phyloP scores from a whole-genome alignment of 768 basidiomycete genomes.

The Psilocybe tampanensis region DNA sequence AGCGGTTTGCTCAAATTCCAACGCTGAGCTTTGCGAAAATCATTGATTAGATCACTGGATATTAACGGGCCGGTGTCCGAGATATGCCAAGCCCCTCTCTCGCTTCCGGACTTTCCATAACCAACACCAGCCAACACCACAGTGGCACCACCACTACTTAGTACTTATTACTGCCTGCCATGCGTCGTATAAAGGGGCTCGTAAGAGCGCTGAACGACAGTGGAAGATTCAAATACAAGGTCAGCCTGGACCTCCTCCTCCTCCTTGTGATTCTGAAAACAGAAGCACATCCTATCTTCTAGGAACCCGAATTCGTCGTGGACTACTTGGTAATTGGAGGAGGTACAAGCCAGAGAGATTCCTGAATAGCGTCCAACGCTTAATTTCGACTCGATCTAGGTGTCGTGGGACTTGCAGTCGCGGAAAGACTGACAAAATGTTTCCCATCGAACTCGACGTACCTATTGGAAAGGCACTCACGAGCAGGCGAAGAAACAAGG shows the following conservation, averaged over 20 bases:
- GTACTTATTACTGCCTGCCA: no score
- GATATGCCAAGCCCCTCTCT: no score
- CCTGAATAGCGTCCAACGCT: background rate
- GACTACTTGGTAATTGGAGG: constrained; percentile 91
- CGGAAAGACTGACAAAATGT: constrained; percentile 65
- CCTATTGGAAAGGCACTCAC: constrained; percentile 76
- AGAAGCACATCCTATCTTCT: background rate
- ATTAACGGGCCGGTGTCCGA: background rate
- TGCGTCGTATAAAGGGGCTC: constrained; percentile 49
- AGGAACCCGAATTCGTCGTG: constrained; percentile 71
- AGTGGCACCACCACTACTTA: no score
- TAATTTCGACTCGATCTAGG: constrained; percentile 40
- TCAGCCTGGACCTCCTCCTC: constrained; percentile 22
- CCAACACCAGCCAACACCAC: no score
- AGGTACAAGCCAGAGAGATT: constrained; percentile 50
- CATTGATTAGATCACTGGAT: constrained; percentile 20
- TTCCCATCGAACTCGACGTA: constrained; percentile 74
- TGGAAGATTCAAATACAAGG: constrained; percentile 66
- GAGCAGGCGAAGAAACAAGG: constrained; percentile 89
- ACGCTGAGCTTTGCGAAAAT: background rate
- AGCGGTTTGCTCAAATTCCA: no score
- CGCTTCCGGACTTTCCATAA: no score
- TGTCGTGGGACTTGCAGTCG: constrained; percentile 85
- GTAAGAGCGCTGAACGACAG: constrained; percentile 62
- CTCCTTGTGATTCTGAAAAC: background rate